phyloP scores from a whole-genome alignment of 768 basidiomycete genomes.

The Pisolithus orientalis region DNA sequence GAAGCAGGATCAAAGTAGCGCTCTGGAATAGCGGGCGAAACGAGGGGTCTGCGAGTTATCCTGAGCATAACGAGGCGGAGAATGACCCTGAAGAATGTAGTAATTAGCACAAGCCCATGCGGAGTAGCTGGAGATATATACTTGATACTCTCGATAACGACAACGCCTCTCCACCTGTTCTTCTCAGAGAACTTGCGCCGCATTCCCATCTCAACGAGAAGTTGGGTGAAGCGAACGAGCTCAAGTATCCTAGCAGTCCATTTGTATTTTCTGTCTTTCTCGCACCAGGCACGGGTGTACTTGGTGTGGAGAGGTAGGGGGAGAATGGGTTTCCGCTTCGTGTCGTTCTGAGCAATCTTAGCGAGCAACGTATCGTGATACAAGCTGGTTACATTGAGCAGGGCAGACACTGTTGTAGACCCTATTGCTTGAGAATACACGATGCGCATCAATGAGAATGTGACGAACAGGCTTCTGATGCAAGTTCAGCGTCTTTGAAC shows the following conservation, averaged over 20 bases:
- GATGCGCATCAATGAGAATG: conserved; percentile 4
- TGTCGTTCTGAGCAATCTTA: conserved; percentile 54
- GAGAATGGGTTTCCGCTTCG: conserved; percentile 69
- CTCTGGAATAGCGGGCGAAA: conserved; percentile 78
- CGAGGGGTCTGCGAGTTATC: conserved; percentile 68
- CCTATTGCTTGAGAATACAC: conserved; percentile 8
- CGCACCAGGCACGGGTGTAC: conserved; percentile 85
- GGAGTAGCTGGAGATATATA: conserved; percentile 31
- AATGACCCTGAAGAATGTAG: conserved; percentile 46
- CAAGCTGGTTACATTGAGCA: conserved; percentile 81
- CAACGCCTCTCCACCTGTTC: conserved; percentile 67
- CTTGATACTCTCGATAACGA: conserved; percentile 83
- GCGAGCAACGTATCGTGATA: conserved; percentile 93
- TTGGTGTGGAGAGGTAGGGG: conserved; percentile 76
- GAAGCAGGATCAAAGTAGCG: conserved; percentile 79
- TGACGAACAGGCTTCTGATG: conserved; percentile 86
- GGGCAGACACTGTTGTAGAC: conserved; percentile 64
- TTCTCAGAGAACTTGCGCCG: conserved; percentile 61
- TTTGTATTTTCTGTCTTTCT: conserved; percentile 64
- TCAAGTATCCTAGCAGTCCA: conserved; percentile 73
- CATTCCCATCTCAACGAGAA: conserved; percentile 86
- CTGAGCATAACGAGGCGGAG: conserved; percentile 70
- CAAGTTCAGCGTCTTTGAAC: conserved; percentile 96
- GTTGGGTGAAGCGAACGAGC: conserved; percentile 72
- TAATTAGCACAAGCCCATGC: conserved; percentile 3